Base-by-base conservation (phyloP, 345 rosid genomes). In the Hevea brasiliensis region DNA sequence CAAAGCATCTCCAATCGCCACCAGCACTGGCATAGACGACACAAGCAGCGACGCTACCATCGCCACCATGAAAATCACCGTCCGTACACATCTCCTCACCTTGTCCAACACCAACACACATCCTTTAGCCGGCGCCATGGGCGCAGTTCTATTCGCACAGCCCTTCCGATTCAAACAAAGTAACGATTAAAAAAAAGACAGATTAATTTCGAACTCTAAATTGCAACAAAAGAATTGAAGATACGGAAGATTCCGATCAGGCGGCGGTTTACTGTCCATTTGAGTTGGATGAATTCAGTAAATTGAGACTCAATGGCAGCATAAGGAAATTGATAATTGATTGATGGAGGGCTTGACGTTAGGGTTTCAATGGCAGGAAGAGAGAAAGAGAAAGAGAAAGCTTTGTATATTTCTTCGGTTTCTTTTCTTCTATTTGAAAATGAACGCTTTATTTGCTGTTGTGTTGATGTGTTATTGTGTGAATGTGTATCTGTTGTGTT, bases 1-100 rank as follows among this genome's bases (percentile, higher is more conserved):
- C 70, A 88, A 18, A 7, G 92, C 90, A 67, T 94, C 98, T 2
- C 85, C 89, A 7, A 89, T 60, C 74, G 97, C 91, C 70, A 92
- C 98, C 71, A 94, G 87, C 58, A 94, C 77, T 67, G 96, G 97
- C 74, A 94, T 78, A 40, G 97, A 94, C 10, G 96, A 92, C 8
- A 84, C 89, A 60, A 94, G 71, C 20, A 94, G 87, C 54, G 98
- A 94, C 23, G 85, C 90, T 74, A 94, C 82, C 98, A 94, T 92
- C 60, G 97, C 96, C 77, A 94, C 89, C 90, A 94, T 82, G 79
- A 94, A 94, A 70, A 92, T 92, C 24, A 80, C 76, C 61, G 98
- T 94, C 81, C 94, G 74, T 8, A 81, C 72, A 71, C 87, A 84
- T 80, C 98, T 84, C 79, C 87, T 83, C 72, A 59, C 76, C 82